A percentile compares a stretch with the other conserved stretches of the same genome.
These are phyloP conservation scores for Ascodesmis nigricans DNA, from an alignment of 495 filamentous ascomycete species.

Conservation along the genomic window DNA sequence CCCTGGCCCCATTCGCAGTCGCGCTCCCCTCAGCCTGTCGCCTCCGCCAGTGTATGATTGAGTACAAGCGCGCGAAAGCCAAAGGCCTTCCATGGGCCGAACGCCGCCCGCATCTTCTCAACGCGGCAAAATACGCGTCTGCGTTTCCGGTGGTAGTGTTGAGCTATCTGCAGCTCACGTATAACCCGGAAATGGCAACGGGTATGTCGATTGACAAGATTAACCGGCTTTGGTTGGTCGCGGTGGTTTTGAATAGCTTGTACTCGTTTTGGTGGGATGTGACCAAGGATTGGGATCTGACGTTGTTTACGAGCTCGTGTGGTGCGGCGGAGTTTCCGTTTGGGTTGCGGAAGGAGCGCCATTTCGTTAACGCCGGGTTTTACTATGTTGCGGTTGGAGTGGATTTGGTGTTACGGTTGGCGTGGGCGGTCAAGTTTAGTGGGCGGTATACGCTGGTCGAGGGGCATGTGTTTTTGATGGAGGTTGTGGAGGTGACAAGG, in stretches of 20 bases:
- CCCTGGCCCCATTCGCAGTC: slow-evolving; percentile 59
- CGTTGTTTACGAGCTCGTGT: slow-evolving; percentile 39
- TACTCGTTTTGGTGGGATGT: slow-evolving; percentile 99
- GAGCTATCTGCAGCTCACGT: slow-evolving; percentile 47
- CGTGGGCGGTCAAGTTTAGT: slow-evolving; percentile 85
- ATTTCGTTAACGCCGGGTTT: slow-evolving; percentile 41
- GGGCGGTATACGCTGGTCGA: too few species aligned
- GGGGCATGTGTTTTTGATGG: slow-evolving; percentile 63
- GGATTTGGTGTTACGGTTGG: slow-evolving; percentile 64
- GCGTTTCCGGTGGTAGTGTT: slow-evolving; percentile 83
- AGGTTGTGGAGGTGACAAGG: slow-evolving; percentile 63
- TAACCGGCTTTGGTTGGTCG: slow-evolving; percentile 28
- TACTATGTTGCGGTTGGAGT: slow-evolving; percentile 68
- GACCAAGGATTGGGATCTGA: slow-evolving; percentile 87
- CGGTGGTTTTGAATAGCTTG: slow-evolving; percentile 54
- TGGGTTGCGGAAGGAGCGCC: slow-evolving; percentile 49
- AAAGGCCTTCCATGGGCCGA: slow-evolving; percentile 25
- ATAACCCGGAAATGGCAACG: slow-evolving; percentile 24
- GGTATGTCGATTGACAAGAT: slow-evolving; percentile 13
- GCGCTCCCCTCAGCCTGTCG: slow-evolving; percentile 65
- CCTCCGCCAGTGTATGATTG: slow-evolving; percentile 75
- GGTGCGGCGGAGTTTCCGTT: slow-evolving; percentile 38
- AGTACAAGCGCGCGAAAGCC: slow-evolving; percentile 51
- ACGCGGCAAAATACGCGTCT: slow-evolving; percentile 75
- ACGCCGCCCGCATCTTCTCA: slow-evolving; percentile 59